phyloP scores from a whole-genome alignment of 2,329 filamentous ascomycete species.

The Verticillium nubilum region DNA sequence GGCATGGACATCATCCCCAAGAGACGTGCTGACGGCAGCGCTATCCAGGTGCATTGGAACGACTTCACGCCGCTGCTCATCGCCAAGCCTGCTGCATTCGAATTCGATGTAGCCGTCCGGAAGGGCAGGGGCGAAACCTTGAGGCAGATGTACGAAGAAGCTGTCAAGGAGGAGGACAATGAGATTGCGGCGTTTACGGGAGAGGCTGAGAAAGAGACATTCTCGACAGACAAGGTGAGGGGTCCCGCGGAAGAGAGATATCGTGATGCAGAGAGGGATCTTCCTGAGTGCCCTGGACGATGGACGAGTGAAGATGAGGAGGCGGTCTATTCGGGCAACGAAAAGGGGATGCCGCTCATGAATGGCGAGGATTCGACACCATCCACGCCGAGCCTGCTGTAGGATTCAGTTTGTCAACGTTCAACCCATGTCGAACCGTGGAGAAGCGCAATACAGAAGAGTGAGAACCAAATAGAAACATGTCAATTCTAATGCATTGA shows the following conservation, averaged over 20 bases:
- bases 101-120: conserved; percentile 29
- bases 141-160: conserved; percentile 26
- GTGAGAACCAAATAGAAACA: neutral
- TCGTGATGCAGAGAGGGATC: conserved; percentile 9
- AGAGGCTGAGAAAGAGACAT: conserved; percentile 9
- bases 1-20: conserved; percentile 27
- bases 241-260: conserved; percentile 5
- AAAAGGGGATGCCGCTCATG: conserved; percentile 4
- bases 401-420: neutral
- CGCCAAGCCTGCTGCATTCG: conserved; percentile 34
- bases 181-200: conserved; percentile 19
- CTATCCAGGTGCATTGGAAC: conserved; percentile 36
- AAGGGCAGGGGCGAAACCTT: conserved; percentile 18
- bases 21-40: conserved; percentile 14
- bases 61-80: conserved; percentile 36
- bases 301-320: conserved; percentile 10
- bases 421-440: neutral
- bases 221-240: conserved; percentile 5
- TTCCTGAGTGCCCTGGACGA: conserved; percentile 10
- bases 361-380: neutral
- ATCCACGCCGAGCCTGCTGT: neutral
- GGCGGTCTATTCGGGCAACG: conserved; percentile 7
- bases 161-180: conserved; percentile 22
- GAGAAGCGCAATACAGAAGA: neutral
- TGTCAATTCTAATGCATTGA: neutral